These are phyloP conservation scores for Backusella luteola DNA, from an alignment of 192 early-diverging fungal genomes.

Conservation along the genomic window DNA sequence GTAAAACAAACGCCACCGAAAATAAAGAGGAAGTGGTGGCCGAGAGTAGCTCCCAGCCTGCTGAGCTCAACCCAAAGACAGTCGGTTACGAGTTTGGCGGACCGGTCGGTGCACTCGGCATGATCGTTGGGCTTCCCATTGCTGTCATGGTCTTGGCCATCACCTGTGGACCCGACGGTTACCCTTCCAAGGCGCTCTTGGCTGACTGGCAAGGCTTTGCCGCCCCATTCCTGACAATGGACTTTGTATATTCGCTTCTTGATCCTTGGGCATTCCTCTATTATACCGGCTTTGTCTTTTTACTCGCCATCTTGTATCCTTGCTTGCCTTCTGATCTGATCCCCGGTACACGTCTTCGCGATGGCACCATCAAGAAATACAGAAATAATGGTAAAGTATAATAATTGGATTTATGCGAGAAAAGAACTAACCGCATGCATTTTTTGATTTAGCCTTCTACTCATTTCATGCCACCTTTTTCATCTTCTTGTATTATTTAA, in stretches of 20 bases:
- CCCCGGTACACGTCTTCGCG: constrained; percentile 67
- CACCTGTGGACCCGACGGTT: constrained; percentile 47
- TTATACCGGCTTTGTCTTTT: constrained; percentile 66
- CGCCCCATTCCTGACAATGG: neutral
- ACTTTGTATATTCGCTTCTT: neutral
- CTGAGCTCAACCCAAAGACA: constrained; percentile 59
- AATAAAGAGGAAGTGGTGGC: neutral
- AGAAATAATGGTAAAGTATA: constrained; percentile 63
- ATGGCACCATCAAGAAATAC: constrained; percentile 71
- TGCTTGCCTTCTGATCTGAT: constrained; percentile 63
- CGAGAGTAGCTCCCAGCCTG: neutral
- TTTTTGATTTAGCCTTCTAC: constrained; percentile 30
- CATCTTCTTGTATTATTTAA: constrained; percentile 40
- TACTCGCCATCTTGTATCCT: constrained; percentile 65
- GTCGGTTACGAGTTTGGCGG: constrained; percentile 81
- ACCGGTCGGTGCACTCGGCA: constrained; percentile 53
- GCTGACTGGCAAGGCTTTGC: neutral
- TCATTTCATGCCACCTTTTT: constrained; percentile 56
- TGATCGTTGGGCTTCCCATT: constrained; percentile 46
- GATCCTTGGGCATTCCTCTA: constrained; percentile 50
- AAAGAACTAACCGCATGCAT: neutral
- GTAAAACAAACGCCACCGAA: neutral
- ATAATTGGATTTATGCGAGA: neutral
- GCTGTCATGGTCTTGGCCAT: constrained; percentile 42
- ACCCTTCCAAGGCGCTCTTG: constrained; percentile 40